Evolutionary conservation across 164 flowering plant genomes (phyloP), one percentile per base, ranked within the genome.

Genomic region (Chimonanthus salicifolius): DNA sequence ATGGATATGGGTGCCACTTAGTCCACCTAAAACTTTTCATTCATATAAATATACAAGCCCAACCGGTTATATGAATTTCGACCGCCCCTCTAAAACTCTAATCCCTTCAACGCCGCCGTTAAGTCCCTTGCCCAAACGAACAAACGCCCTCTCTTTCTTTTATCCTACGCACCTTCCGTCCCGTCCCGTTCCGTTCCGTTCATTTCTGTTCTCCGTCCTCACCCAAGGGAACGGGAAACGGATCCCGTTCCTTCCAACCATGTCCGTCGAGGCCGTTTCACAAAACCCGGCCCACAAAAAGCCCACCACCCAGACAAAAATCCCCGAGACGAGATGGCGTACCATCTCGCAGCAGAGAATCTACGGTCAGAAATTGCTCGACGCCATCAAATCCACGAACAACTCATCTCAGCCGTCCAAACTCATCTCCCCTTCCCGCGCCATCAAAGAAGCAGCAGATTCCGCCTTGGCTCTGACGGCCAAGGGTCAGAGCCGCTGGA

Each of bases 401-500:
- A 43, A 51, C 69, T 9, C 63, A 64, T 64, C 75, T 9, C 69
- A 65, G 64, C 75, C 69, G 63, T 64, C 78, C 7, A 54, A 65
- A 10, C 15, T 54, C 33, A 72, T 82, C 7, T 66, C 76, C n/a
- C 74, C 83, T 0, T 85, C 85, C n/a, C 80, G 86, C 1, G 89
- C 82, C 21, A 86, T 89, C 11, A 82, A 92, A 2, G 90, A 87
- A 43, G 89, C 90, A 0, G 94, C 94, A 21, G 90, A 92, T 54
- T 77, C 85, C 44, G 86, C 82, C 0, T 78, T 92, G 2, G 97
- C 97, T 5, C 77, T 81, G 10, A 76, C 97, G 0, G 94, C 92
- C 0, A 84, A 81, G 58, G 94, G 94, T 7, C 79, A 82, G 64
- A 86, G 87, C 3, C 69, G 90, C 74, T 91, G 94, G 97, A 91